A percentile compares a stretch with the other conserved stretches of the same genome.
Evolutionary conservation across 1,284 basidiomycete genomes (phyloP).

Genomic region (Fomitiporia mediterranea): DNA sequence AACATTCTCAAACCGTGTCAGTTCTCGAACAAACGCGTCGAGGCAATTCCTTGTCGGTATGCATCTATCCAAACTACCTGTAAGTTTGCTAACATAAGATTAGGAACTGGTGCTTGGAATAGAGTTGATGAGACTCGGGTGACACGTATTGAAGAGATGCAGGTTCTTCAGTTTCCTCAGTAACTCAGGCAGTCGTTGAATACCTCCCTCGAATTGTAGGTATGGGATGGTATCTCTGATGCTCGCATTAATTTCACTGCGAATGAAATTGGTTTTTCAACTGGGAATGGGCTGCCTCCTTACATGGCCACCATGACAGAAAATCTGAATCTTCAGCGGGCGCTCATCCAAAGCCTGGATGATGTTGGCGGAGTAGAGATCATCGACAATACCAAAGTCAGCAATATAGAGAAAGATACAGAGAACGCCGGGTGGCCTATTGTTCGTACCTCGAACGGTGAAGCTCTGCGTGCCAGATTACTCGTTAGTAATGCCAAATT

Average conservation of each 20-base stretch:
- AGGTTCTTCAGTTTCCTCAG: conserved; percentile 50
- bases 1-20: conserved; percentile 83
- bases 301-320: conserved; percentile 83
- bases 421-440: conserved; percentile 66
- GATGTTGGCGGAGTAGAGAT: conserved; percentile 44
- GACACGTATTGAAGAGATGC: conserved; percentile 77
- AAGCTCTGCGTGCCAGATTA: conserved; percentile 60
- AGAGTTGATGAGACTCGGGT: conserved; percentile 72
- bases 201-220: conserved; percentile 43
- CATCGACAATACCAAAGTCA: conserved; percentile 65
- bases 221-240: conserved; percentile 87
- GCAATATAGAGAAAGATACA: conserved; percentile 41
- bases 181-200: too few relatives aligned
- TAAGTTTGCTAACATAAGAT: conserved; percentile 1
- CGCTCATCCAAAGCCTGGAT: conserved; percentile 58
- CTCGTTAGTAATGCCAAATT: conserved; percentile 46
- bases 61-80: conserved; percentile 22
- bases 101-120: conserved; percentile 82
- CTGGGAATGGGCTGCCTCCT: conserved; percentile 24
- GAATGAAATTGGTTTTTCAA: conserved; percentile 38
- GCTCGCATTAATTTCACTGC: conserved; percentile 73
- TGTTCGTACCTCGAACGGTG: conserved; percentile 62
- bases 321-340: conserved; percentile 87
- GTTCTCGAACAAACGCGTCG: conserved; percentile 85
- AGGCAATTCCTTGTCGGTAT: conserved; percentile 70